phyloP scores from a whole-genome alignment of 1,284 basidiomycete genomes.

The Ganoderma meredithae region DNA sequence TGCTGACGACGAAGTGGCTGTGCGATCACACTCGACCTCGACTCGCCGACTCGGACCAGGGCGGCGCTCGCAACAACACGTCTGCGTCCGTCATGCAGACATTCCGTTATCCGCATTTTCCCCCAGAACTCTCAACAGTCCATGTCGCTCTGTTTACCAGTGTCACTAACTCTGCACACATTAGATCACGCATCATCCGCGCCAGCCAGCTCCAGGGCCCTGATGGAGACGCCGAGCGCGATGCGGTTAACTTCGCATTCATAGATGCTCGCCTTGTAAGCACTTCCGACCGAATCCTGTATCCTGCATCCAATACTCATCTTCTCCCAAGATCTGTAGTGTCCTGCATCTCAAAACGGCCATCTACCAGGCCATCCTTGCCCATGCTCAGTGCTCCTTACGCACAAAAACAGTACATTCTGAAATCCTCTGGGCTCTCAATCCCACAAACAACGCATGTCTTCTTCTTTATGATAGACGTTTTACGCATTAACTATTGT shows the following conservation, averaged over 20 bases:
- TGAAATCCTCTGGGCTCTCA: slow-evolving; percentile 85
- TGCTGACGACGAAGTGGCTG: background rate
- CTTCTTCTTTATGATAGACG: slow-evolving; percentile 26
- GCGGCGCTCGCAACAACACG: background rate
- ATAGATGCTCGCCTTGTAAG: slow-evolving; percentile 77
- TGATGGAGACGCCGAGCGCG: slow-evolving; percentile 74
- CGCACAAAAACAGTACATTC: slow-evolving; percentile 86
- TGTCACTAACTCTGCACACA: slow-evolving; percentile 67
- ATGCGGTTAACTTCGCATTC: slow-evolving; percentile 87
- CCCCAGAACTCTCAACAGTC: slow-evolving; percentile 50
- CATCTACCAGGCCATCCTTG: slow-evolving; percentile 80
- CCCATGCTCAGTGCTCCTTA: slow-evolving; percentile 62
- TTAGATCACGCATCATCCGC: slow-evolving; percentile 72
- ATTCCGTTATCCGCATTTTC: slow-evolving; percentile 62
- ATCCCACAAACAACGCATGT: slow-evolving; percentile 82
- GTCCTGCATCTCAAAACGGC: slow-evolving; percentile 81
- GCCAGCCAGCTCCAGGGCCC: slow-evolving; percentile 67
- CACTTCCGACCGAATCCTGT: slow-evolving; percentile 17
- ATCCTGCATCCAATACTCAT: background rate
- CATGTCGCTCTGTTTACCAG: slow-evolving; percentile 74
- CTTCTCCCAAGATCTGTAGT: slow-evolving; percentile 68
- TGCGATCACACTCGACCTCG: background rate
- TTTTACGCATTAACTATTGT: background rate
- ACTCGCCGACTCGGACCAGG: background rate
- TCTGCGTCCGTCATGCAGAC: slow-evolving; percentile 54